Evolutionary conservation across 2,329 filamentous ascomycete species (phyloP).

Genomic region (Trichocomaceae sp.): DNA sequence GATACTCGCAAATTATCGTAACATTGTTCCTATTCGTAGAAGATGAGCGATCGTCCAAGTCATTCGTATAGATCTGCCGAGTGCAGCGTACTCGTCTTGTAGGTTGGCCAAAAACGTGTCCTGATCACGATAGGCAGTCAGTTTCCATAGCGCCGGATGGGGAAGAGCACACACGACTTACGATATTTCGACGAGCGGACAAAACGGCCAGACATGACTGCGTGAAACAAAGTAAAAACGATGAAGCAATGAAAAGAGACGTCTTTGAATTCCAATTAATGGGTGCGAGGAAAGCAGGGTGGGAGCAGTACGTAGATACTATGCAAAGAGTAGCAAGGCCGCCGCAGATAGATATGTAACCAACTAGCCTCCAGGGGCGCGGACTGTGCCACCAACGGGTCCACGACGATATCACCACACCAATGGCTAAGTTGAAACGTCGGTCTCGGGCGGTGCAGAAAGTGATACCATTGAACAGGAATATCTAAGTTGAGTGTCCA

Average conservation of each 20-base stretch:
- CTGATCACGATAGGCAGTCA: constrained; percentile 45
- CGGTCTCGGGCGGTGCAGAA: background rate
- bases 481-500: no score
- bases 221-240: constrained; percentile 11
- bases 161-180: constrained; percentile 36
- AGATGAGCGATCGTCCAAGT: constrained; percentile 12
- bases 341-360: background rate
- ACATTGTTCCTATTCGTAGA: constrained; percentile 65
- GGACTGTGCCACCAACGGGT: background rate
- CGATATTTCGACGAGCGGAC: constrained; percentile 69
- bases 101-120: constrained; percentile 95
- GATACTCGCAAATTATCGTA: constrained; percentile 98
- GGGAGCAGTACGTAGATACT: background rate
- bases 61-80: constrained; percentile 4
- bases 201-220: constrained; percentile 61
- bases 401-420: background rate
- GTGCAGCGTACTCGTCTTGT: constrained; percentile 63
- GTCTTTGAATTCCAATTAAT: constrained; percentile 8
- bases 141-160: constrained; percentile 16
- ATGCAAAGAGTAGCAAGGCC: background rate
- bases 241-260: background rate
- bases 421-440: background rate
- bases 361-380: background rate
- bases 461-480: background rate
- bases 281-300: background rate